Base-by-base conservation (phyloP, 305 asterid species). In the Striga hermonthica region DNA sequence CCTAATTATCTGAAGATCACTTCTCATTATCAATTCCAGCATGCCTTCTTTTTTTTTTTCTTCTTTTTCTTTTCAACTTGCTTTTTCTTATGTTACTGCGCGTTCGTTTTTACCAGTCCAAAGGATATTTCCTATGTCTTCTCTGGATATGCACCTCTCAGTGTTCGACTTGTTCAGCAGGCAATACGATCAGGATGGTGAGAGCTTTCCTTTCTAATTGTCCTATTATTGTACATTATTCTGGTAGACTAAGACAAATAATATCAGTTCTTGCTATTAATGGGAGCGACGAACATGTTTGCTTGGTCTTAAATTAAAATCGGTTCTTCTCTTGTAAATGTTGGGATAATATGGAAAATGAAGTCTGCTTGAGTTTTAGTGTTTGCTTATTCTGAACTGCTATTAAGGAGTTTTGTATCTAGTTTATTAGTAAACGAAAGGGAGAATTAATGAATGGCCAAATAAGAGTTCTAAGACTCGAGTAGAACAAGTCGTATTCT, bases 111-210 rank as follows among this genome's bases (percentile, higher is more conserved):
- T 63, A 0, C 55, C 79, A 93, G 97, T 62, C 99, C 96, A 75
- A 88, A 82, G 61, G 97, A 93, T 78, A 90, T 93, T 66, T 83
- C 96, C 62, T 90, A 90, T 60, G 96, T 86, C 73, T 93, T 93
- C 85, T 90, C 97, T 71, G 99, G 97, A 78, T 93, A 90, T 47
- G 97, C 99, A 39, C 99, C 99, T 68, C 96, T 93, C 79, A 90
- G 99, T 75, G 77, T 93, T 75, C 96, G 97, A 66, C 91, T 93
- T 49, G 83, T 93, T 72, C 96, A 93, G 77, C 96, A 90, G 48
- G 97, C 97, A 14, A 86, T 93, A 65, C 81, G 95, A 80, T 90
- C 96, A 40, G 97, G 97, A 66, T 93, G 97, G 99, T 93, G 78
- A 87, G 91, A 87, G 91, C 49, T 74, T 72, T 62, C 63, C 69